phyloP scores from a whole-genome alignment of 2,329 filamentous ascomycete genomes.

The Sarocladiaceae sp. region DNA sequence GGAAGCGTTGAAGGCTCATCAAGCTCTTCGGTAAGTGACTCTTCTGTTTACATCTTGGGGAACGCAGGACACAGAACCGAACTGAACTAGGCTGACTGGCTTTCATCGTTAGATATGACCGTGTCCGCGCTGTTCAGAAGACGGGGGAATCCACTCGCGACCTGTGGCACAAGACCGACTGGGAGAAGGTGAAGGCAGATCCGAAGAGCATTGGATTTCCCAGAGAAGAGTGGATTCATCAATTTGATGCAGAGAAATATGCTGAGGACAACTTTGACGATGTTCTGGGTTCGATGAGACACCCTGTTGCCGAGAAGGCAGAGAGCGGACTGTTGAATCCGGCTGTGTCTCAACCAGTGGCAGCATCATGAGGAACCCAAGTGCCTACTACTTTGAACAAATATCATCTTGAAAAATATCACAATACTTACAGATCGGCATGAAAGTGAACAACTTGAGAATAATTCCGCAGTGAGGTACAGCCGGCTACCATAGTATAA shows the following conservation, averaged over 20 bases:
- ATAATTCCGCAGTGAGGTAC: no score
- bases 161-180: conserved; percentile 8
- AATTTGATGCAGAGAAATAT: conserved; percentile 6
- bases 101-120: neutral
- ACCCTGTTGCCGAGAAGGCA: neutral
- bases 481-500: no score
- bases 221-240: conserved; percentile 7
- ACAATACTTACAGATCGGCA: no score
- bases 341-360: neutral
- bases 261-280: conserved; percentile 4
- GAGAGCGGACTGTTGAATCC: neutral
- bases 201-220: conserved; percentile 4
- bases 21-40: conserved; percentile 8
- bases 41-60: no score
- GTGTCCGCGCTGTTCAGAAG: conserved; percentile 4
- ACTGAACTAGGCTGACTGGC: neutral
- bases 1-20: conserved; percentile 7
- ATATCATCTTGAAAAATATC: no score
- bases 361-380: neutral
- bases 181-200: conserved; percentile 3
- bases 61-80: no score
- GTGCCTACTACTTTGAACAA: no score
- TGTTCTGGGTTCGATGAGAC: neutral
- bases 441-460: no score
- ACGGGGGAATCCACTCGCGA: conserved; percentile 5